Percentiles rank a stretch among this genome's conserved stretches.
Evolutionary conservation across 2,329 filamentous ascomycete species (phyloP).

Genomic region (Coniochaeta ligniaria): DNA sequence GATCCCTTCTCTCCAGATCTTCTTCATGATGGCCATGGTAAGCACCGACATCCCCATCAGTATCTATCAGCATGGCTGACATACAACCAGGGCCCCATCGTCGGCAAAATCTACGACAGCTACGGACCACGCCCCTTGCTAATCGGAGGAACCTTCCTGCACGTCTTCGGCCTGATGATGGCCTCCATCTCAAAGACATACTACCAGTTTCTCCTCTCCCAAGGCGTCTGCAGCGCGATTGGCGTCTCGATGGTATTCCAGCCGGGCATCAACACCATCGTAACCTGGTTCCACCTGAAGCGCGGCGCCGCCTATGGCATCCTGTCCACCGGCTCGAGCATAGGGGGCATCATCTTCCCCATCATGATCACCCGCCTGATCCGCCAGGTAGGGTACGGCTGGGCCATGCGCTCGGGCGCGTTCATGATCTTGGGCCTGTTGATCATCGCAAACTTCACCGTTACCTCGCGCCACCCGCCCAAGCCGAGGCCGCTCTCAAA

Average conservation of each 20-base stretch:
- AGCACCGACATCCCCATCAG: constrained; percentile 13
- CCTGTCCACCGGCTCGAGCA: constrained; percentile 43
- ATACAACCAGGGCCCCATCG: constrained; percentile 21
- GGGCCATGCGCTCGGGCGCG: constrained; percentile 39
- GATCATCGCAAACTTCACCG: constrained; percentile 24
- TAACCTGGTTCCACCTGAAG: constrained; percentile 44
- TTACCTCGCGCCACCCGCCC: constrained; percentile 35
- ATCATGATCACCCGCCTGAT: constrained; percentile 51
- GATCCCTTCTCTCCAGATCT: constrained; percentile 51
- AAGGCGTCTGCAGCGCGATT: constrained; percentile 11
- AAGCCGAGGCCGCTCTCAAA: constrained; percentile 18
- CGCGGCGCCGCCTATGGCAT: constrained; percentile 47
- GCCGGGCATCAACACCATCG: constrained; percentile 24
- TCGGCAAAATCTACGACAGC: constrained; percentile 57
- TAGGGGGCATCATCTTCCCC: constrained; percentile 51
- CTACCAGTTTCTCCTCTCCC: constrained; percentile 12
- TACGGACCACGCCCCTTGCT: constrained; percentile 55
- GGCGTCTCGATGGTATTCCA: constrained; percentile 17
- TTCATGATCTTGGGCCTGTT: constrained; percentile 36
- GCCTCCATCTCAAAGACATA: constrained; percentile 26
- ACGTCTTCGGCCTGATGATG: constrained; percentile 49
- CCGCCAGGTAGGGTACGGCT: constrained; percentile 39
- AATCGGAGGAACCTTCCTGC: constrained; percentile 39
- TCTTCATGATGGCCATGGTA: constrained; percentile 34
- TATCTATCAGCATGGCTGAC: background rate